Base-by-base conservation (phyloP, 106 monocot species). In the Apostasia ramifera region DNA sequence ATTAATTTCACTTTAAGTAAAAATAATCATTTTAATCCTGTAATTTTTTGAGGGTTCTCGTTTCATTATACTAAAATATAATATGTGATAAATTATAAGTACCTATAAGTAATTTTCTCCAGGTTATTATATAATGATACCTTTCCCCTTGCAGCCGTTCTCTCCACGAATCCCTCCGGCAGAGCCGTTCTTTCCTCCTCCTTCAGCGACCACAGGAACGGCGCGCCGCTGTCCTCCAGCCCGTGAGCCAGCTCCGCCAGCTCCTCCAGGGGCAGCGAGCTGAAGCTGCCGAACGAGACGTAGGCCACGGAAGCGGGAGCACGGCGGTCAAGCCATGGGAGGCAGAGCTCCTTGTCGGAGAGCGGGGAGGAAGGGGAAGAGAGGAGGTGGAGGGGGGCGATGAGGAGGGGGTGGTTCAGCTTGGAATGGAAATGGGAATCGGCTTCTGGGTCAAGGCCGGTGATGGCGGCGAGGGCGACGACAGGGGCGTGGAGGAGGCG, bases 301-400 rank as follows among this genome's bases (percentile, higher is more conserved):
- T 86, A 86, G 5, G 57, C 76, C 3, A 82, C 82, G 4, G 73
- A 69, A 14, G 57, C 38, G n/a, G 69, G 12, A 4, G 40, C 59
- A 2, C 67, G 79, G 8, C 47, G 15, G 76, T 82, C 79, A 52
- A 86, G 79, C 82, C 79, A 86, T 38, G 42, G 2, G 0, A 94
- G 78, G 74, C 87, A 90, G 44, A 57, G 47, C 47, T 58, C 7
- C 8, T 57, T 64, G 67, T 68, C 54, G 2, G 6, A 53, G 40
- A 0, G 8, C 38, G 72, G 39, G 55, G 40, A 61, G 1, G 58
- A 40, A 47, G 57, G 3, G 3, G 68, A 72, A 52, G 37, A 2
- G 9, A 85, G 63, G 14, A 79, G 78, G 74, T 80, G 67, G 65
- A 83, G 52, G 0, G 88, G 90, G n/a, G 81, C 94, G 7, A 91